These are phyloP conservation scores for Aspergillus sp. DNA, from an alignment of 2,329 filamentous ascomycete species.

Conservation along the genomic window DNA sequence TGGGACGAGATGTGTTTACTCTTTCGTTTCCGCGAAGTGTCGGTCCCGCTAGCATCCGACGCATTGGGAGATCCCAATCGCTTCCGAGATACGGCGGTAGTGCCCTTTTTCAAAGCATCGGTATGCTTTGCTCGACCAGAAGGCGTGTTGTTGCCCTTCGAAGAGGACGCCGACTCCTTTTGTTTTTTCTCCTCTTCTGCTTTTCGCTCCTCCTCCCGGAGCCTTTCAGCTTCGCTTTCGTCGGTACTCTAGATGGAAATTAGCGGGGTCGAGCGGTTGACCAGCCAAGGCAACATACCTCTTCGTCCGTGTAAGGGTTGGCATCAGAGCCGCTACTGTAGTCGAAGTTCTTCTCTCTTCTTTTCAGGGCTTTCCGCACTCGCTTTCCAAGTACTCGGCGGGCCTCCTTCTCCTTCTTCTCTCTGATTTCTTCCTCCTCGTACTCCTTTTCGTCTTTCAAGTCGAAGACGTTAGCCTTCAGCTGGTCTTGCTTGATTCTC, in stretches of 20 bases:
- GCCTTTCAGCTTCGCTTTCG: conserved; percentile 64
- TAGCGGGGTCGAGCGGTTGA: conserved; percentile 24
- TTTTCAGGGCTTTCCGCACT: conserved; percentile 76
- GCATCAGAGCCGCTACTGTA: conserved; percentile 71
- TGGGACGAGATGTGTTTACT: conserved; percentile 58
- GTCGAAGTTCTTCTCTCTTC: conserved; percentile 80
- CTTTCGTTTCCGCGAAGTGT: conserved; percentile 75
- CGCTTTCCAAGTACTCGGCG: conserved; percentile 72
- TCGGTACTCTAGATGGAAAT: conserved; percentile 51
- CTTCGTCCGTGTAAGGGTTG: conserved; percentile 56
- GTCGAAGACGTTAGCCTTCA: conserved; percentile 86
- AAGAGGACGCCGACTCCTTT: conserved; percentile 57
- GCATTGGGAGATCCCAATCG: conserved; percentile 81
- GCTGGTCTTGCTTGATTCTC: conserved; percentile 73
- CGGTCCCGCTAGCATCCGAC: conserved; percentile 89
- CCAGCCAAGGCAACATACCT: conserved; percentile 38
- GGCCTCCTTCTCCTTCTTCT: conserved; percentile 63
- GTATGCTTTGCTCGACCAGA: conserved; percentile 56
- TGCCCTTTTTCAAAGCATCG: conserved; percentile 51
- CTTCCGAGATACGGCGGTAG: conserved; percentile 65
- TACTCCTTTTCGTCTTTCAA: conserved; percentile 68
- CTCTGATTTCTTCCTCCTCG: conserved; percentile 66
- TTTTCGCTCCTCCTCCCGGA: conserved; percentile 60
- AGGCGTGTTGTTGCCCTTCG: conserved; percentile 70
- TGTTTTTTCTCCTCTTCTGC: conserved; percentile 56